Evolutionary conservation across 2,329 filamentous ascomycete genomes (phyloP).

Genomic region (Podosphaera leucotricha): DNA sequence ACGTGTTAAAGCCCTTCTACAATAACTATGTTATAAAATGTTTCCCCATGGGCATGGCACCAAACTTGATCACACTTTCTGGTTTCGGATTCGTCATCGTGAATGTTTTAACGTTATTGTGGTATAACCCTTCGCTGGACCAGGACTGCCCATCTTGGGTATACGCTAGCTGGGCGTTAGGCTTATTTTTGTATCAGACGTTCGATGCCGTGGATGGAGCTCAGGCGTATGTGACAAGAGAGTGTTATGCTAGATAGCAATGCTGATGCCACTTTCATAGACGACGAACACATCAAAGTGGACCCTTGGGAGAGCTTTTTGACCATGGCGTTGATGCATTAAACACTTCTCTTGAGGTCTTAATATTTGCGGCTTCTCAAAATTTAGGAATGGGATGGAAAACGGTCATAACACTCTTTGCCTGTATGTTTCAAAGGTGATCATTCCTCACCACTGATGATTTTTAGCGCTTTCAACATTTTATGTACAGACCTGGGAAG

Average conservation of each 20-base stretch:
- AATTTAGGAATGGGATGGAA: constrained; percentile 86
- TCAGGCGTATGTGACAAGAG: constrained; percentile 45
- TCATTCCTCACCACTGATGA: constrained; percentile 3
- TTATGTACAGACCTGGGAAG: constrained; percentile 97
- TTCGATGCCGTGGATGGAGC: constrained; percentile 93
- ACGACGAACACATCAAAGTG: constrained; percentile 73
- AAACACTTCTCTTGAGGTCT: constrained; percentile 81
- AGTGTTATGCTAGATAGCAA: background rate
- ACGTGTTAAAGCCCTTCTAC: constrained; percentile 95
- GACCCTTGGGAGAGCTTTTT: constrained; percentile 85
- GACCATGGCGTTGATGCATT: constrained; percentile 94
- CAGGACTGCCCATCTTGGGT: constrained; percentile 89
- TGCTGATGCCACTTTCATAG: constrained; percentile 19
- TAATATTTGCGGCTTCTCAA: constrained; percentile 78
- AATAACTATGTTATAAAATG: constrained; percentile 79
- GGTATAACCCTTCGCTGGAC: constrained; percentile 88
- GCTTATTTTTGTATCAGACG: constrained; percentile 89
- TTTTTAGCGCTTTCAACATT: constrained; percentile 66
- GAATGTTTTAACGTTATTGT: constrained; percentile 79
- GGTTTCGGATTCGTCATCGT: constrained; percentile 75
- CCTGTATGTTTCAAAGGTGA: constrained; percentile 28
- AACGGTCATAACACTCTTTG: constrained; percentile 64
- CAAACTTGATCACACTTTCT: constrained; percentile 65
- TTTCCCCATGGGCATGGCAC: constrained; percentile 91
- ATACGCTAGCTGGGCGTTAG: constrained; percentile 74